A percentile compares a stretch with the other conserved stretches of the same genome.
phyloP scores from a whole-genome alignment of 2,329 filamentous ascomycete species.

The Curvularia sp. region DNA sequence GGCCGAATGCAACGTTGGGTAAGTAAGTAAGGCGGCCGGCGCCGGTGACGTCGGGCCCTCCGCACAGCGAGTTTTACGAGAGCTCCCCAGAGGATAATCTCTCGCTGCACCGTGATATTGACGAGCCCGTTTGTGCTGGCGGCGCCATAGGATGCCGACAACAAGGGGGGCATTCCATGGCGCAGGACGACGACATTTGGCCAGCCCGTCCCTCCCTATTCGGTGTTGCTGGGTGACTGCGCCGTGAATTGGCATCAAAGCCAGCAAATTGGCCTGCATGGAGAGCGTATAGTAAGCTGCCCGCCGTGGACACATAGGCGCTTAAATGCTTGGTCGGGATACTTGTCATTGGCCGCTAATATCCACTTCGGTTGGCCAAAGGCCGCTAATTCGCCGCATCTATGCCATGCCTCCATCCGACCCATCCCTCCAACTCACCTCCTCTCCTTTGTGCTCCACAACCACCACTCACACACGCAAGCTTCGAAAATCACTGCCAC shows the following conservation, averaged over 20 bases:
- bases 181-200: constrained; percentile 30
- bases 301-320: constrained; percentile 32
- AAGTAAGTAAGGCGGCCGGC: constrained; percentile 16
- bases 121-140: constrained; percentile 40
- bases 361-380: constrained; percentile 20
- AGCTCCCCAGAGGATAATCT: constrained; percentile 30
- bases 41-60: constrained; percentile 12
- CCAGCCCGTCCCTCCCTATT: constrained; percentile 37
- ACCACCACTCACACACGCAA: constrained; percentile 6
- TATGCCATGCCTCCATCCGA: constrained; percentile 11
- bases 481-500: constrained; percentile 19
- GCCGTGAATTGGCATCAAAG: constrained; percentile 33
- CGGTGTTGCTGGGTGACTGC: constrained; percentile 27
- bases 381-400: constrained; percentile 32
- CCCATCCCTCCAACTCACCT: constrained; percentile 19
- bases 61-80: constrained; percentile 5
- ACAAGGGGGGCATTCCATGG: constrained; percentile 43
- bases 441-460: constrained; percentile 5
- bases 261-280: constrained; percentile 31
- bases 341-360: constrained; percentile 30
- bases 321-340: constrained; percentile 38
- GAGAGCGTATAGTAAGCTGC: constrained; percentile 20
- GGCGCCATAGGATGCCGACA: constrained; percentile 30
- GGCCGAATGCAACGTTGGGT: background rate
- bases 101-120: constrained; percentile 41